Evolutionary conservation across 768 basidiomycete species (phyloP), one percentile per base, ranked within the genome.

Genomic region (Lentinula sp.): DNA sequence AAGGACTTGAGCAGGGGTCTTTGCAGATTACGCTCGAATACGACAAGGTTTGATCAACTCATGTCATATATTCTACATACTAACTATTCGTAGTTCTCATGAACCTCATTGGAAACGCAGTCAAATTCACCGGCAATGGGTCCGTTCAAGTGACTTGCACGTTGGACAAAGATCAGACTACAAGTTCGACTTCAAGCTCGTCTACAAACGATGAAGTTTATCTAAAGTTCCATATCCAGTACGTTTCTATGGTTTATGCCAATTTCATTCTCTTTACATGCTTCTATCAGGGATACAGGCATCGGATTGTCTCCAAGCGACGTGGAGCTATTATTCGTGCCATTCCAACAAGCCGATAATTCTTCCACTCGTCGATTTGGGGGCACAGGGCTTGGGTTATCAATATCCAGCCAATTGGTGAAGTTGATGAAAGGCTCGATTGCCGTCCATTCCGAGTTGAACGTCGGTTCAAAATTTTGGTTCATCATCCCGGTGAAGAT

Each of bases 281-380:
- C 46, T 5, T 51, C 23, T 51, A 13, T 5, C 63, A 87, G 84
- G 67, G 89, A 91, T 67, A 86, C 86, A 5, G 88, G 89, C 3
- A 89, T 89, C 45, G 88, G 88, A 1, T 71, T 91, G 57, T 81
- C 86, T 6, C 75, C 82, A 6, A 84, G 80, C 62, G 88, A 89
- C 62, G 82, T 86, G 3, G 84, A 86, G 52, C 76, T 83, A 7
- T 72, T 91, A 3, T 91, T 89, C 64, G 82, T 86, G 18, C 88
- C 88, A 8, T 91, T 91, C 65, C 86, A 87, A 64, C 89, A 91
- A 71, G 88, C 87, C 9, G 89, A 89, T 75, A 89, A 87, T 64
- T 89, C 88, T 0, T 88, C 87, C 0, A 89, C 89, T 6, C 83
- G 88, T 31, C 80, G 84, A 6, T 90, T 88, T 66, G 89, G 89